A percentile compares a stretch with the other conserved stretches of the same genome.
These are phyloP conservation scores for Lactarius sanguifluus DNA, from an alignment of 768 basidiomycete species.

Conservation along the genomic window DNA sequence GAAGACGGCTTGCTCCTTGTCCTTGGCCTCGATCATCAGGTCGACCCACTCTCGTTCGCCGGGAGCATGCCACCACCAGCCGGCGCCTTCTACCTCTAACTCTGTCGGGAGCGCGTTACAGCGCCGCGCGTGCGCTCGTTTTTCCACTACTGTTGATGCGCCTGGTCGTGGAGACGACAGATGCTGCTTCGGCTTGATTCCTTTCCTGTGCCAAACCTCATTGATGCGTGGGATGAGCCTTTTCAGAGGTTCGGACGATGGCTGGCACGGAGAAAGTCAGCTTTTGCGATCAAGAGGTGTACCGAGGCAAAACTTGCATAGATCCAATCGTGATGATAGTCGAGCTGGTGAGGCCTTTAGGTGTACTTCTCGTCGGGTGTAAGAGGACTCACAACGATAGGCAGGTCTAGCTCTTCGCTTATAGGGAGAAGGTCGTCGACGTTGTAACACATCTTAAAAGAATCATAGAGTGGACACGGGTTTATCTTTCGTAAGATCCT, in stretches of 20 bases:
- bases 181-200: slow-evolving; percentile 90
- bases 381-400: slow-evolving; percentile 48
- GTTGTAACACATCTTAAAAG: slow-evolving; percentile 70
- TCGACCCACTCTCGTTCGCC: slow-evolving; percentile 43
- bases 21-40: slow-evolving; percentile 92
- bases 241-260: slow-evolving; percentile 46
- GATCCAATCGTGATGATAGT: slow-evolving; percentile 84
- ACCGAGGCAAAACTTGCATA: slow-evolving; percentile 48
- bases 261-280: slow-evolving; percentile 28
- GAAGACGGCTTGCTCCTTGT: slow-evolving; percentile 92
- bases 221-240: slow-evolving; percentile 75
- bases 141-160: slow-evolving; percentile 79
- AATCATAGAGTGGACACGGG: neutral
- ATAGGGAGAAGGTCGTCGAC: slow-evolving; percentile 85
- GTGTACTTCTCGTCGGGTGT: slow-evolving; percentile 46
- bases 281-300: slow-evolving; percentile 28
- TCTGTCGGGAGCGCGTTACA: slow-evolving; percentile 69
- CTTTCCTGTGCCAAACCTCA: slow-evolving; percentile 68
- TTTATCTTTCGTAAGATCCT: neutral
- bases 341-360: slow-evolving; percentile 35
- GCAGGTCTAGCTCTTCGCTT: slow-evolving; percentile 77
- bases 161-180: slow-evolving; percentile 88
- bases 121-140: slow-evolving; percentile 83
- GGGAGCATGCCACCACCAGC: slow-evolving; percentile 25
- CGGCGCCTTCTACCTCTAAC: slow-evolving; percentile 46